phyloP scores from a whole-genome alignment of 1,284 basidiomycete genomes.

The Gymnopus androsaceus region DNA sequence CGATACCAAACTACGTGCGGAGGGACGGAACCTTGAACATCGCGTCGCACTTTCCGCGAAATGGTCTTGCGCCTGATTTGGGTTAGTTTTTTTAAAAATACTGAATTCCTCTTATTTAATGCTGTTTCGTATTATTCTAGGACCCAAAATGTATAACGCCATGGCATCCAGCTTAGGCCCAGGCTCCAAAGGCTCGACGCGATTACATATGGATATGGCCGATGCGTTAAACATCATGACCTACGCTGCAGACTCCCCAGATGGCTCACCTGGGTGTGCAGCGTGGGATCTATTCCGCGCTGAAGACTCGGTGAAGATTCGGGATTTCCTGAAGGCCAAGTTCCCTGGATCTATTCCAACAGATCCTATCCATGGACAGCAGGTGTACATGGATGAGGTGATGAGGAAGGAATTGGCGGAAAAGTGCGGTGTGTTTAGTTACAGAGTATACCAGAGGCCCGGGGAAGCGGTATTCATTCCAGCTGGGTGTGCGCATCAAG shows the following conservation, averaged over 20 bases:
- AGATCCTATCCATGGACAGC: slow-evolving; percentile 91
- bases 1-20: slow-evolving; percentile 85
- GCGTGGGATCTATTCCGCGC: slow-evolving; percentile 92
- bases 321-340: slow-evolving; percentile 69
- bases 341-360: slow-evolving; percentile 38
- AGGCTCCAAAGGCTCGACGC: slow-evolving; percentile 80
- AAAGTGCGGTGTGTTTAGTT: slow-evolving; percentile 72
- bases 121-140: slow-evolving; percentile 34
- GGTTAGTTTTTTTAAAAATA: slow-evolving; percentile 50
- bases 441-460: slow-evolving; percentile 84
- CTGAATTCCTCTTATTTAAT: slow-evolving; percentile 4
- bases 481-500: slow-evolving; percentile 94
- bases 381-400: slow-evolving; percentile 79
- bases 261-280: slow-evolving; percentile 77
- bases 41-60: slow-evolving; percentile 84
- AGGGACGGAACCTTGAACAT: slow-evolving; percentile 88
- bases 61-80: slow-evolving; percentile 85
- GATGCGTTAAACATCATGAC: slow-evolving; percentile 94
- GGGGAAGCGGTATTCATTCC: slow-evolving; percentile 97
- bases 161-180: slow-evolving; percentile 62
- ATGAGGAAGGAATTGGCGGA: slow-evolving; percentile 72
- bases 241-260: slow-evolving; percentile 60
- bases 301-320: slow-evolving; percentile 78
- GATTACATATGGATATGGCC: slow-evolving; percentile 95
- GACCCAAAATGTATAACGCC: slow-evolving; percentile 83